A percentile compares a stretch with the other conserved stretches of the same genome.
These are phyloP conservation scores for Sindora glabra DNA, from an alignment of 306 rosid species.

Conservation along the genomic window DNA sequence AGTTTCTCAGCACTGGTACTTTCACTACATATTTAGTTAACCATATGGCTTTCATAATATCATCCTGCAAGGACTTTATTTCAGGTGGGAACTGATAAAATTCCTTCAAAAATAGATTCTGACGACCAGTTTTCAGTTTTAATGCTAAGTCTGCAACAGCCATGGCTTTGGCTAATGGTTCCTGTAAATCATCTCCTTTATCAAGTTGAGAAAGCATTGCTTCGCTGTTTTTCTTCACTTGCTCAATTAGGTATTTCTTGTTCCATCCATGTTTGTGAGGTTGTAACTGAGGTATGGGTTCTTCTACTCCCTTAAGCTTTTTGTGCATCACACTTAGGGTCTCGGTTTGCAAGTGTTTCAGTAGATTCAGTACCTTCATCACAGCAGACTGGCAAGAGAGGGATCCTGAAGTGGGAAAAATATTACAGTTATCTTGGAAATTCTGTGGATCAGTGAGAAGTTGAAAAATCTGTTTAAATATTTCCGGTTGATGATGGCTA, in stretches of 20 bases:
- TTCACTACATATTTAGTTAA: constrained; percentile 27
- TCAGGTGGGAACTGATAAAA: constrained; percentile 54
- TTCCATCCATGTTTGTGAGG: constrained; percentile 37
- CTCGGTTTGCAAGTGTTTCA: constrained; percentile 36
- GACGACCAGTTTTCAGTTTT: constrained; percentile 42
- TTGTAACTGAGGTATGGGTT: constrained; percentile 37
- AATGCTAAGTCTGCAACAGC: constrained; percentile 61
- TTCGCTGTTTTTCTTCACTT: constrained; percentile 27
- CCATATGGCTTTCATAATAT: constrained; percentile 65
- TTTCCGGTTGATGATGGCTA: constrained; percentile 17
- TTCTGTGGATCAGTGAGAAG: constrained; percentile 46
- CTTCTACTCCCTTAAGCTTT: constrained; percentile 45
- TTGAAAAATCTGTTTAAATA: constrained; percentile 28
- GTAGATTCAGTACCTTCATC: constrained; percentile 29
- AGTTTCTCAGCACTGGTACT: constrained; percentile 32
- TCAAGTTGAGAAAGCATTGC: constrained; percentile 48
- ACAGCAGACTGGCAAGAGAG: constrained; percentile 28
- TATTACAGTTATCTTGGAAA: constrained; percentile 26
- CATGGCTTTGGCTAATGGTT: constrained; percentile 76
- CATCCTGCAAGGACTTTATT: constrained; percentile 54
- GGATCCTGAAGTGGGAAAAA: constrained; percentile 20
- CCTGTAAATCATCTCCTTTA: constrained; percentile 42
- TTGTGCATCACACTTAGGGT: constrained; percentile 59
- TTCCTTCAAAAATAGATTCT: constrained; percentile 27
- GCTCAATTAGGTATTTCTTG: constrained; percentile 26